A percentile compares a stretch with the other conserved stretches of the same genome.
Evolutionary conservation across 306 rosid species (phyloP).

Genomic region (Rosa chinensis): DNA sequence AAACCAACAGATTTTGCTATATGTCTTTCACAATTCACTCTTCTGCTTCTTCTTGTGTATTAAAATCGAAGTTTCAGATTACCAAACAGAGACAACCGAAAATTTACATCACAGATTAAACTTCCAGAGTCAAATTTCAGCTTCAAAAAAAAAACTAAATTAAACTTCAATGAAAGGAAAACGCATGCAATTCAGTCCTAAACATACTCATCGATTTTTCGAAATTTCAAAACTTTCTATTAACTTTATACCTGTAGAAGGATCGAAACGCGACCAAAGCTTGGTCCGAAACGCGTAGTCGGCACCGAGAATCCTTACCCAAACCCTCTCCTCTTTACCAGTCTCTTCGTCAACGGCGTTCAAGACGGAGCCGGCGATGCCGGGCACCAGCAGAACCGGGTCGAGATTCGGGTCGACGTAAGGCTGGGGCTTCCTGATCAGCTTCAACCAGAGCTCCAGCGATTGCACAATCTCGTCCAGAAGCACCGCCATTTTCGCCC

Average conservation of each 20-base stretch:
- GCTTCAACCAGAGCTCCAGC: constrained; percentile 76
- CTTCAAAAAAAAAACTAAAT: neutral
- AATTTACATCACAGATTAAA: neutral
- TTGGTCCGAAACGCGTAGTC: constrained; percentile 72
- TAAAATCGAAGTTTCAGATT: neutral
- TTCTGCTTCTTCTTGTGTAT: neutral
- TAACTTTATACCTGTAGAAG: constrained; percentile 56
- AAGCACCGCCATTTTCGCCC: constrained; percentile 51
- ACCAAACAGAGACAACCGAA: neutral
- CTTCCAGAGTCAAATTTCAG: neutral
- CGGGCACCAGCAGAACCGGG: constrained; percentile 88
- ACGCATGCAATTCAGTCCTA: neutral
- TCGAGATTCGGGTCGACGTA: constrained; percentile 72
- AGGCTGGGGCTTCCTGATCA: constrained; percentile 55
- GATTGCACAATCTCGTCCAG: constrained; percentile 66
- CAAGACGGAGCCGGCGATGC: constrained; percentile 82
- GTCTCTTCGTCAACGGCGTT: constrained; percentile 49
- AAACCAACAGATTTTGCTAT: neutral
- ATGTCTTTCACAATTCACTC: neutral
- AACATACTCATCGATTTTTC: neutral
- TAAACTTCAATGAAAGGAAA: neutral
- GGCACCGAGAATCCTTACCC: constrained; percentile 81
- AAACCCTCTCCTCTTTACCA: constrained; percentile 72
- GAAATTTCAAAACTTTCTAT: neutral
- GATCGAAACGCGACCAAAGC: constrained; percentile 92